These are phyloP conservation scores for Chrysoporthe deuterocubensis DNA, from an alignment of 2,329 filamentous ascomycete genomes.

Conservation along the genomic window DNA sequence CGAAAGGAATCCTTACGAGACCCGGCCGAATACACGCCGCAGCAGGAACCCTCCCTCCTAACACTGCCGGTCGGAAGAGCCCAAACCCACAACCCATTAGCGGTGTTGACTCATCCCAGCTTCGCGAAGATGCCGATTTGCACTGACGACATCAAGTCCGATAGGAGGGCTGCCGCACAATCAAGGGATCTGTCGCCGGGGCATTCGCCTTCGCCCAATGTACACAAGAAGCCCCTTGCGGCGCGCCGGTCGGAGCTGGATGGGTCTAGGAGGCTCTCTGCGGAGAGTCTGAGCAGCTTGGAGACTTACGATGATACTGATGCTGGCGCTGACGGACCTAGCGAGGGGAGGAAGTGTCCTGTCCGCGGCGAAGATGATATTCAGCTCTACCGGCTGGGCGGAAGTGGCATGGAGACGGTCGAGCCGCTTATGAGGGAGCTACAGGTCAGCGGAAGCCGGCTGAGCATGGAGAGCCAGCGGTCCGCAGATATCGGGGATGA, in stretches of 20 bases:
- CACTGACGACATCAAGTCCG: constrained; percentile 9
- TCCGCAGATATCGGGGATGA: constrained; percentile 21
- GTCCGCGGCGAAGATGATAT: background rate
- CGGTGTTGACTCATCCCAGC: background rate
- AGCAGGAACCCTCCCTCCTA: background rate
- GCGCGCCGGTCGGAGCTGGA: background rate
- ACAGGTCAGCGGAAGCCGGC: constrained; percentile 34
- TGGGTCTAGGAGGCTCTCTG: constrained; percentile 8
- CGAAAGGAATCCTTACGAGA: background rate
- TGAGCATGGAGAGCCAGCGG: constrained; percentile 21
- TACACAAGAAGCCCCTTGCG: background rate
- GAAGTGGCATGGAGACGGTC: constrained; percentile 44
- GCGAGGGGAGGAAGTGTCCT: background rate
- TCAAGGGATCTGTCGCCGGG: background rate
- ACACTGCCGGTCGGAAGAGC: constrained; percentile 2
- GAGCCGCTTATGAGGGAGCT: constrained; percentile 52
- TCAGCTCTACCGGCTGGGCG: background rate
- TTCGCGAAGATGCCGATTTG: constrained; percentile 1
- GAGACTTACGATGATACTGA: constrained; percentile 14
- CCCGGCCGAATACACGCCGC: background rate
- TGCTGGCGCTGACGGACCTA: background rate
- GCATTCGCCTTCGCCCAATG: background rate
- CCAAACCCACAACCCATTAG: background rate
- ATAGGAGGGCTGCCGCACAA: constrained; percentile 14
- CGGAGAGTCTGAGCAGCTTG: constrained; percentile 5